Evolutionary conservation across 2,329 filamentous ascomycete genomes (phyloP).

Genomic region (Aureobasidium sp.): DNA sequence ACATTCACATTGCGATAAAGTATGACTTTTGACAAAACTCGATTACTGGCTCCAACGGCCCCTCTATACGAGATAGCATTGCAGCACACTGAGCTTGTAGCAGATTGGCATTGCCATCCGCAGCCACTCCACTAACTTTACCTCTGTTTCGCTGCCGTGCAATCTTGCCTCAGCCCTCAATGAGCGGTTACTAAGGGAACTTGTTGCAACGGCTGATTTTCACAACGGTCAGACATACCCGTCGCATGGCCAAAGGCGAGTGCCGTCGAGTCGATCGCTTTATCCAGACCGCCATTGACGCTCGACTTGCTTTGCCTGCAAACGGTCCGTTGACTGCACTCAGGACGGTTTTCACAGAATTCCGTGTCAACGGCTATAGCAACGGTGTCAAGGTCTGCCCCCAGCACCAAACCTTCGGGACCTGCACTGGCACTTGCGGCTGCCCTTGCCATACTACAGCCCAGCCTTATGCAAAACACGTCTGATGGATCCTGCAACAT

Average conservation of each 20-base stretch:
- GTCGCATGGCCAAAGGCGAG: neutral
- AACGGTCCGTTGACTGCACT: slow-evolving; percentile 2
- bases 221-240: neutral
- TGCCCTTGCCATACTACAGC: neutral
- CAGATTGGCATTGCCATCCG: slow-evolving; percentile 2
- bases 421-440: neutral
- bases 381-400: neutral
- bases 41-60: neutral
- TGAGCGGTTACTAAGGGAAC: neutral
- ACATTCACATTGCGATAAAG: neutral
- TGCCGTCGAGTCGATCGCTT: neutral
- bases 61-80: slow-evolving; percentile 5
- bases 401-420: neutral
- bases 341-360: neutral
- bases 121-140: neutral
- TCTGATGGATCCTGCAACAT: neutral
- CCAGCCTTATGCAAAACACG: neutral
- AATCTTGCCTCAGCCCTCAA: neutral
- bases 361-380: slow-evolving; percentile 9
- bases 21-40: neutral
- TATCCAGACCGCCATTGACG: neutral
- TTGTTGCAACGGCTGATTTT: slow-evolving; percentile 9
- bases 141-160: neutral
- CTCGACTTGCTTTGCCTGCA: neutral
- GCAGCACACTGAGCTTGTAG: neutral